These are phyloP conservation scores for Alternaria dauci DNA, from an alignment of 2,329 filamentous ascomycete species.

Conservation along the genomic window DNA sequence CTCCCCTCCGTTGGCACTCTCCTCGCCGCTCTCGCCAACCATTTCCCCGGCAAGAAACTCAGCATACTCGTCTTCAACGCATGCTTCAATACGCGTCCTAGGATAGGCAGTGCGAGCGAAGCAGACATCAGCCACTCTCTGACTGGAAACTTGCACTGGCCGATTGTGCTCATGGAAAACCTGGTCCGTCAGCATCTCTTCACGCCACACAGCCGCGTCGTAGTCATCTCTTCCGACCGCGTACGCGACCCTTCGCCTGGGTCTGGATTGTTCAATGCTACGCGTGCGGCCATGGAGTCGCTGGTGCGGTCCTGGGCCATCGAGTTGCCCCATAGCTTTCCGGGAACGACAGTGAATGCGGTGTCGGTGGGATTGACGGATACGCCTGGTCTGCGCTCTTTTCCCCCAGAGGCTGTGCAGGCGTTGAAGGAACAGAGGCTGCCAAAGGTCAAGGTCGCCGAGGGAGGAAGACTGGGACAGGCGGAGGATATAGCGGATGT, in stretches of 20 bases:
- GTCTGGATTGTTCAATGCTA: conserved; percentile 25
- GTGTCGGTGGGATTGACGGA: conserved; percentile 42
- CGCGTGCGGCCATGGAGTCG: conserved; percentile 34
- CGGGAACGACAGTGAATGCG: conserved; percentile 41
- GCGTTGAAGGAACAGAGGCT: conserved; percentile 27
- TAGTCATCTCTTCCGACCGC: conserved; percentile 31
- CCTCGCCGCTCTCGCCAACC: conserved; percentile 12
- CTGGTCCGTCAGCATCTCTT: conserved; percentile 14
- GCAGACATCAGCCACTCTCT: conserved; percentile 26
- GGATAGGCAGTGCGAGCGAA: conserved; percentile 15
- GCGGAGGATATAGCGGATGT: conserved; percentile 70
- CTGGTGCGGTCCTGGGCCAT: conserved; percentile 35
- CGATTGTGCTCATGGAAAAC: conserved; percentile 31
- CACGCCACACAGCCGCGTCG: conserved; percentile 21
- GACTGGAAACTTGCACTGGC: conserved; percentile 12
- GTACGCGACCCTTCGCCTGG: conserved; percentile 26
- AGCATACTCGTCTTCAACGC: conserved; percentile 42
- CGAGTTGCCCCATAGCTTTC: conserved; percentile 30
- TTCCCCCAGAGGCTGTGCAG: conserved; percentile 23
- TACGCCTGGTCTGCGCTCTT: conserved; percentile 29
- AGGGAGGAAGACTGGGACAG: conserved; percentile 34
- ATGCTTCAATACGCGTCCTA: conserved; percentile 9
- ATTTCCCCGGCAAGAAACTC: conserved; percentile 27
- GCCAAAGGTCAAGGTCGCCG: conserved; percentile 29
- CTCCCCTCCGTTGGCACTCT: conserved; percentile 23